Evolutionary conservation across 1,284 basidiomycete species (phyloP).

Genomic region (Papiliotrema flavescens): DNA sequence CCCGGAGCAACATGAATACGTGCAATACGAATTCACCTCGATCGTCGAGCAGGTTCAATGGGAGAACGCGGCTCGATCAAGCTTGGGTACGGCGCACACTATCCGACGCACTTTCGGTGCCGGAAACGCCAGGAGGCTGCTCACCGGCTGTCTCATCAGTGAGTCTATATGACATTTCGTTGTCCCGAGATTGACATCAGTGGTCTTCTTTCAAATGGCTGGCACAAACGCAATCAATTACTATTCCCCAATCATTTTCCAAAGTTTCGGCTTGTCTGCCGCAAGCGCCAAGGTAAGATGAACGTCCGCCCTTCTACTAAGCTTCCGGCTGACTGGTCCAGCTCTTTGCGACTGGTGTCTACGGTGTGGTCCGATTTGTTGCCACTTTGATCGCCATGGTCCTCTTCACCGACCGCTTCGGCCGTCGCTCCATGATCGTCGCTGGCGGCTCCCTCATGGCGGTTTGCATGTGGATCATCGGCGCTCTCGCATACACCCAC

Average conservation of each 20-base stretch:
- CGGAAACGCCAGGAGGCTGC: conserved; percentile 6
- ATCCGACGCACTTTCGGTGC: conserved; percentile 5
- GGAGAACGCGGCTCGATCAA: conserved; percentile 5
- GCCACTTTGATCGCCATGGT: conserved; percentile 16
- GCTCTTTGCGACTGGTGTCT: conserved; percentile 43
- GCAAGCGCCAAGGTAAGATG: conserved; percentile 31
- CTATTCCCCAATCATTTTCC: conserved; percentile 38
- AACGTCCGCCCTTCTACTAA: not conserved
- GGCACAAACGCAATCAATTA: conserved; percentile 29
- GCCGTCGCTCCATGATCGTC: conserved; percentile 32
- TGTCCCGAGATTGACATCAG: too few species aligned
- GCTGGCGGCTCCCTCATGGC: conserved; percentile 21
- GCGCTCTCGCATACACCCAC: conserved; percentile 5
- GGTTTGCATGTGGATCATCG: conserved; percentile 12
- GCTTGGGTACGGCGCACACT: not conserved
- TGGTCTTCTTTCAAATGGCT: conserved; percentile 32
- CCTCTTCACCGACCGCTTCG: conserved; percentile 32
- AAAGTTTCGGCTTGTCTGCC: conserved; percentile 37
- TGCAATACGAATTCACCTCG: conserved; percentile 45
- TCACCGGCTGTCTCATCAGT: conserved; percentile 11
- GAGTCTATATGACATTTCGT: too few species aligned
- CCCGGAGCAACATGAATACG: conserved; percentile 46
- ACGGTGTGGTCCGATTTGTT: conserved; percentile 42
- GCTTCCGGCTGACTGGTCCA: conserved; percentile 10
- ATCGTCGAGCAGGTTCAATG: conserved; percentile 21